Conservation (phyloP, 371 early-diverging fungal species). For the Lichtheimia hyalospora region DNA sequence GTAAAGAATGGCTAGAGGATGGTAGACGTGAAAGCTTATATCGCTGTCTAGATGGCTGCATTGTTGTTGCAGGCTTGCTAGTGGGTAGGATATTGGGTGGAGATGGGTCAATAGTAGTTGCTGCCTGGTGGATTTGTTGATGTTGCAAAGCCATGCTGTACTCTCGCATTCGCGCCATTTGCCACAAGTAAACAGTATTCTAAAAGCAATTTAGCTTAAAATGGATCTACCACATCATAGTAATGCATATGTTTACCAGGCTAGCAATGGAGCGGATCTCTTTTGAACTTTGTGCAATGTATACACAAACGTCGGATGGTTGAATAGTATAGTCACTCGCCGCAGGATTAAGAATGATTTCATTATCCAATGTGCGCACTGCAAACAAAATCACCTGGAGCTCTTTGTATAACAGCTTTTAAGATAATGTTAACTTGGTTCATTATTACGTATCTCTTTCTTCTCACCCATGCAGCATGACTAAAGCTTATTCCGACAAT, state of each 20-base stretch:
- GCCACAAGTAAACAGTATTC: constrained; percentile 22
- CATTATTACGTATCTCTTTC: no score
- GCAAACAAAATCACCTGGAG: constrained; percentile 74
- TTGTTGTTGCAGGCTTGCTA: background rate
- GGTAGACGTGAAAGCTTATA: constrained; percentile 5
- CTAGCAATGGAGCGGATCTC: constrained; percentile 50
- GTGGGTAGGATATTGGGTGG: background rate
- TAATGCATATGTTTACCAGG: constrained; percentile 23
- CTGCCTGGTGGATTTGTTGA: background rate
- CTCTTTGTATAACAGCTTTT: constrained; percentile 63
- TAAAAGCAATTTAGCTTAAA: constrained; percentile 3
- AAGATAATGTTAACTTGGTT: background rate
- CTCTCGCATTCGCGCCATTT: constrained; percentile 11
- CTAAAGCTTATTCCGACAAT: constrained; percentile 64
- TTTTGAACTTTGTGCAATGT: constrained; percentile 62
- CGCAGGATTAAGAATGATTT: constrained; percentile 70
- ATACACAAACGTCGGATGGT: constrained; percentile 55
- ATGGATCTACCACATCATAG: background rate
- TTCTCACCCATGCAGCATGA: constrained; percentile 59
- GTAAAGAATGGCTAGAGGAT: background rate
- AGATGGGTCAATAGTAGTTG: background rate
- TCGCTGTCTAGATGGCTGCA: background rate
- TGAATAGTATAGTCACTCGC: constrained; percentile 48
- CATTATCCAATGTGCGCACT: constrained; percentile 39
- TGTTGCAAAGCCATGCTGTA: background rate